phyloP scores from a whole-genome alignment of 1,284 basidiomycete species.

The Coniferiporia weirii region DNA sequence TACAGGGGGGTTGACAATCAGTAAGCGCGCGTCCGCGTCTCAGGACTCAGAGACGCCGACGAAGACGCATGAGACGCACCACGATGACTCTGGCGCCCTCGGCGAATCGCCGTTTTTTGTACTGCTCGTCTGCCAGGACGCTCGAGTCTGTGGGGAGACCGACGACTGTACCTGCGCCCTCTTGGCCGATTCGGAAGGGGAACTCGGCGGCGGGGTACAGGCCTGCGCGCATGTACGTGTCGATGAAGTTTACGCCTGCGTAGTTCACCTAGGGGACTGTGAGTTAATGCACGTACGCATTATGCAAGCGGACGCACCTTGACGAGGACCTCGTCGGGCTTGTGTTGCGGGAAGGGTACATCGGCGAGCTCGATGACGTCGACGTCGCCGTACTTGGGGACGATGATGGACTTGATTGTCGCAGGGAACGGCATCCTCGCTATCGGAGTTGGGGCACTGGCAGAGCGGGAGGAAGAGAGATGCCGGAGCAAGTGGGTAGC shows the following conservation, averaged over 20 bases:
- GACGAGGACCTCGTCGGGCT: conserved; percentile 68
- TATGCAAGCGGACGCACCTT: conserved; percentile 45
- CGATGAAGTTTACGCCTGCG: conserved; percentile 85
- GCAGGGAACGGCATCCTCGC: conserved; percentile 30
- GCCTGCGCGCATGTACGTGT: conserved; percentile 68
- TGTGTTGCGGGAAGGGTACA: conserved; percentile 57
- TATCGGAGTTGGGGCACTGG: neutral
- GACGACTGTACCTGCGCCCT: conserved; percentile 73
- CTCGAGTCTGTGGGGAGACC: conserved; percentile 58
- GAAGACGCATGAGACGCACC: conserved; percentile 37
- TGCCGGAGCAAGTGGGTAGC: neutral
- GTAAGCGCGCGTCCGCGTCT: neutral
- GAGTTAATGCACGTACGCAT: conserved; percentile 34
- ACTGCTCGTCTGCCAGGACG: conserved; percentile 52
- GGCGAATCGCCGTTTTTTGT: conserved; percentile 51
- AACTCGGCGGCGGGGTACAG: conserved; percentile 54
- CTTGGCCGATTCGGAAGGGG: conserved; percentile 76
- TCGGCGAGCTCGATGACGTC: conserved; percentile 72
- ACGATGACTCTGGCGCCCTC: conserved; percentile 60
- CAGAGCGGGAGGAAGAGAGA: neutral
- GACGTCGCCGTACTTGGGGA: conserved; percentile 57
- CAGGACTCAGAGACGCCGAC: neutral
- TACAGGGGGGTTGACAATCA: conserved; percentile 24
- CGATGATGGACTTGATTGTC: conserved; percentile 43
- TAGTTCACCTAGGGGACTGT: conserved; percentile 30